A percentile compares a stretch with the other conserved stretches of the same genome.
Evolutionary conservation across 2,329 filamentous ascomycete species (phyloP).

Genomic region (Lecanosticta acicola): DNA sequence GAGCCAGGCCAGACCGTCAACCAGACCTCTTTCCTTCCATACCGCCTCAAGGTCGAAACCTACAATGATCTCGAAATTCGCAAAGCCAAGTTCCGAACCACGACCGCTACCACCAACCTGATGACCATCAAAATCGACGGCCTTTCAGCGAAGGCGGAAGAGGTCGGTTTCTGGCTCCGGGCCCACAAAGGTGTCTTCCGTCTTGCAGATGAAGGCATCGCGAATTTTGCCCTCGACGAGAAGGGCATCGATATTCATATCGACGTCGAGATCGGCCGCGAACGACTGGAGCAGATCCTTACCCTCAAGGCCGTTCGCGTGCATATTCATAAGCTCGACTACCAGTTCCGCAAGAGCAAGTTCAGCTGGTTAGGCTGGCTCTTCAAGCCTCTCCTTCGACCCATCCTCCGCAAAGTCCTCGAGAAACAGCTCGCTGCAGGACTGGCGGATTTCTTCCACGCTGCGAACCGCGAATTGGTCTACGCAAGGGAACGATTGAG

Average conservation of each 20-base stretch:
- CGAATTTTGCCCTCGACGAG: slow-evolving; percentile 78
- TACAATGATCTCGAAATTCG: slow-evolving; percentile 81
- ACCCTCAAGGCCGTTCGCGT: slow-evolving; percentile 71
- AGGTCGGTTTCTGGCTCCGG: slow-evolving; percentile 84
- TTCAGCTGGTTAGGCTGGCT: slow-evolving; percentile 76
- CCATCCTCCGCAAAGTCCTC: slow-evolving; percentile 70
- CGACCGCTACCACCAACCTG: slow-evolving; percentile 59
- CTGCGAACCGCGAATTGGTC: slow-evolving; percentile 76
- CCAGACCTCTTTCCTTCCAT: slow-evolving; percentile 81
- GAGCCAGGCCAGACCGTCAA: slow-evolving; percentile 83
- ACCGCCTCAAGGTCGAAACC: slow-evolving; percentile 72
- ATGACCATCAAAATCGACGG: slow-evolving; percentile 76
- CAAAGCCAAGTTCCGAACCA: slow-evolving; percentile 68
- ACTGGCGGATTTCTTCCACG: slow-evolving; percentile 64
- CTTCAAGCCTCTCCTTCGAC: slow-evolving; percentile 75
- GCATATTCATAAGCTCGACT: slow-evolving; percentile 79
- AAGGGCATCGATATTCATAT: slow-evolving; percentile 80
- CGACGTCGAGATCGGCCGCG: slow-evolving; percentile 75
- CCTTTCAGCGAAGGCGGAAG: slow-evolving; percentile 74
- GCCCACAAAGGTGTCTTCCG: slow-evolving; percentile 70
- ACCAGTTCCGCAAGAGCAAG: slow-evolving; percentile 66
- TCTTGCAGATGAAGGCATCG: slow-evolving; percentile 76
- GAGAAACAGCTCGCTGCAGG: slow-evolving; percentile 70
- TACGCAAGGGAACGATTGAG: slow-evolving; percentile 82
- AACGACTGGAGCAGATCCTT: slow-evolving; percentile 74